Evolutionary conservation across 73 alveolate species (phyloP).

Genomic region (Durusdinium trenchii): DNA sequence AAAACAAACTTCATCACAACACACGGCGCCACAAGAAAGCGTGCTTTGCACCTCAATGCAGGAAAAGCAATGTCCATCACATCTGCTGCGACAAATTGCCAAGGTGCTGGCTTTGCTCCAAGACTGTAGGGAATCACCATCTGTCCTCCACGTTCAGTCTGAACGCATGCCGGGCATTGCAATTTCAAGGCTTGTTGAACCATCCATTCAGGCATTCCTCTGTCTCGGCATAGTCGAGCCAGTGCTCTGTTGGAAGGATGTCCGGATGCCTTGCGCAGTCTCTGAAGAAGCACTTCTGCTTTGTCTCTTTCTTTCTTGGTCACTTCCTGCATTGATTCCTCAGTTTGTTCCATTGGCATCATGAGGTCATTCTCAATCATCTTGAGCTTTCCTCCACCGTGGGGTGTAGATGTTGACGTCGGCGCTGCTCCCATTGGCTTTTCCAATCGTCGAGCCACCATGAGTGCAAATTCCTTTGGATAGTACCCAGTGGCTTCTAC

Average conservation of each 20-base stretch:
- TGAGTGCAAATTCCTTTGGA: not conserved
- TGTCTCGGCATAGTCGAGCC: not conserved
- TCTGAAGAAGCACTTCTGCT: not conserved
- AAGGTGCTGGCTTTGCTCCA: not conserved
- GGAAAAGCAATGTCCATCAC: conserved; percentile 9
- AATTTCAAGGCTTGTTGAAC: not conserved
- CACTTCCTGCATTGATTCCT: not conserved
- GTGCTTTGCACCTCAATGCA: not conserved
- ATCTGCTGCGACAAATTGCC: not conserved
- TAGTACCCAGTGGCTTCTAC: not conserved
- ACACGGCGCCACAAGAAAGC: not conserved
- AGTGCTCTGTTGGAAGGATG: conserved; percentile 23
- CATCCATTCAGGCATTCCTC: conserved; percentile 26
- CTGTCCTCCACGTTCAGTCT: conserved; percentile 10
- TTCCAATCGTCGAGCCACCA: not conserved
- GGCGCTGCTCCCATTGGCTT: not conserved
- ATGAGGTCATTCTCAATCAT: not conserved
- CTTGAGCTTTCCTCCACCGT: not conserved
- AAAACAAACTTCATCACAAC: conserved; percentile 1
- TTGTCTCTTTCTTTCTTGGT: not conserved
- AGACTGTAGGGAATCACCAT: not conserved
- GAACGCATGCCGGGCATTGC: conserved; percentile 2
- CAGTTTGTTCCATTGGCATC: not conserved
- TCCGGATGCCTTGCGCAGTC: conserved; percentile 39
- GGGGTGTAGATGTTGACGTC: not conserved